Evolutionary conservation across 768 basidiomycete species (phyloP).

Genomic region (Saitozyma sp.): DNA sequence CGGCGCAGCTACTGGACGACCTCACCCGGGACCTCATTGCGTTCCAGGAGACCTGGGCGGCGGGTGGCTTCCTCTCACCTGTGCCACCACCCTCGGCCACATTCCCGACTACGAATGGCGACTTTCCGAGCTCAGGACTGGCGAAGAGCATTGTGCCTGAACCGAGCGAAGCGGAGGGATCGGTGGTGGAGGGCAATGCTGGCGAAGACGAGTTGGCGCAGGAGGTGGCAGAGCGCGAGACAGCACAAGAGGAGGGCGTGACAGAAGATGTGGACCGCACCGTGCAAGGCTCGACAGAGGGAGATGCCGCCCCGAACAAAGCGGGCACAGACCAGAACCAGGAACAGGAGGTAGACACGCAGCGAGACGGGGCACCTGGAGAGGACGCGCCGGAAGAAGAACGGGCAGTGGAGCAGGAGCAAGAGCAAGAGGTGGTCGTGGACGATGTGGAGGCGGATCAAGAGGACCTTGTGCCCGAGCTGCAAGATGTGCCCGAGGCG

Average conservation of each 20-base stretch:
- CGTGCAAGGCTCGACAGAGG: neutral
- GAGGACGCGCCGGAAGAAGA: neutral
- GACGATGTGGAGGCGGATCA: neutral
- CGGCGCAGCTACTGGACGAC: slow-evolving; percentile 85
- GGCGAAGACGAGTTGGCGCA: no score
- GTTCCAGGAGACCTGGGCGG: slow-evolving; percentile 78
- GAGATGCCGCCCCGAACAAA: neutral
- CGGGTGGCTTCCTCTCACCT: slow-evolving; percentile 24
- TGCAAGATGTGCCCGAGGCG: neutral
- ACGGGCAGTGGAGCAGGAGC: neutral
- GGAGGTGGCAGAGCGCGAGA: no score
- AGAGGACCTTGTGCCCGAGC: neutral
- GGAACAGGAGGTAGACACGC: neutral
- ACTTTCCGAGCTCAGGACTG: slow-evolving; percentile 15
- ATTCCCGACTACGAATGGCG: slow-evolving; percentile 4
- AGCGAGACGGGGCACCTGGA: neutral
- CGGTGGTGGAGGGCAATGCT: no score
- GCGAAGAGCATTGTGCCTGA: slow-evolving; percentile 1
- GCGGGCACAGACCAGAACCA: neutral
- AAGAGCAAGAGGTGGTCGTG: neutral
- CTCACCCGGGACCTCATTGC: slow-evolving; percentile 83
- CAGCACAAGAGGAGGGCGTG: neutral
- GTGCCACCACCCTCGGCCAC: slow-evolving; percentile 18
- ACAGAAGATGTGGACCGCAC: neutral
- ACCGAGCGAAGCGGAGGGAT: slow-evolving; percentile 1